Conservation (phyloP, 495 filamentous ascomycete genomes). For the Alectoria sarmentosa region DNA sequence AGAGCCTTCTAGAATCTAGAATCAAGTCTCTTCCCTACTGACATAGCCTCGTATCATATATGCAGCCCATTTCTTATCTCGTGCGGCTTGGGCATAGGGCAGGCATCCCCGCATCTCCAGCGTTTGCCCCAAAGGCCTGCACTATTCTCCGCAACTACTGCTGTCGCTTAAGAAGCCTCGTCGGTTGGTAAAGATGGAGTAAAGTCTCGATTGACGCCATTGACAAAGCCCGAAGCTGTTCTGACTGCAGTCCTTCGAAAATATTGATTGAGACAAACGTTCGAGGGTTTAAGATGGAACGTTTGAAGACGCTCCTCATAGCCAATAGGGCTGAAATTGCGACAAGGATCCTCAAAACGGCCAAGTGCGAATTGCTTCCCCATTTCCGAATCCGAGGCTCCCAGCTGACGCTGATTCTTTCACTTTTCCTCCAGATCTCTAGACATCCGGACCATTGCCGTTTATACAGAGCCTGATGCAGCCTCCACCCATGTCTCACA, state of each 20-base stretch:
- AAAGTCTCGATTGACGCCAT: neutral
- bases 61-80: too few species aligned
- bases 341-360: slow-evolving; percentile 39
- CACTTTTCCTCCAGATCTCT: slow-evolving; percentile 29
- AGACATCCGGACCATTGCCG: slow-evolving; percentile 42
- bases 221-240: neutral
- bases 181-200: neutral
- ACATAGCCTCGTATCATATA: too few species aligned
- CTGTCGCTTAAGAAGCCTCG: neutral
- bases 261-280: too few species aligned
- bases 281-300: slow-evolving; percentile 35
- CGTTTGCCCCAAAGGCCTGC: neutral
- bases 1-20: neutral
- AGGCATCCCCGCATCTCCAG: slow-evolving; percentile 19
- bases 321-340: slow-evolving; percentile 57
- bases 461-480: slow-evolving; percentile 51
- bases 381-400: neutral
- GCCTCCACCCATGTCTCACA: slow-evolving; percentile 46
- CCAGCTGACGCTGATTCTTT: neutral
- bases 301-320: slow-evolving; percentile 35
- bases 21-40: neutral
- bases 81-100: neutral
- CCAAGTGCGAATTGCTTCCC: slow-evolving; percentile 25
- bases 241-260: too few species aligned
- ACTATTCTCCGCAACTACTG: neutral